Conservation (phyloP, 2,329 filamentous ascomycete genomes). For the Chaetomium sp. region DNA sequence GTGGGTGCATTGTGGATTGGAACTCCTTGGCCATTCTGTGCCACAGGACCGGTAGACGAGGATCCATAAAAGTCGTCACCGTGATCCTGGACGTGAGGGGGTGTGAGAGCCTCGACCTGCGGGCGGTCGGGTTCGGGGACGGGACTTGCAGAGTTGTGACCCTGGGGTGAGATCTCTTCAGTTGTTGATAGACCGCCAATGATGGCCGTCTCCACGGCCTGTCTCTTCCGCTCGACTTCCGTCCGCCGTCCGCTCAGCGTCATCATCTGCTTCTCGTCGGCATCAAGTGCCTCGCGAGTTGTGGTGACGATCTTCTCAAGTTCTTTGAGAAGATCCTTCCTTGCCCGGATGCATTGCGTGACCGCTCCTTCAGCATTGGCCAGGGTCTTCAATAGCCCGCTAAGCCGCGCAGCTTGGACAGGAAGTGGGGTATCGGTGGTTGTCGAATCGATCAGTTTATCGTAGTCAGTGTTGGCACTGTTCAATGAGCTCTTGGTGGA, state of each 20-base stretch:
- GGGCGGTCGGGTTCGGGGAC: slow-evolving; percentile 63
- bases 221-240: slow-evolving; percentile 74
- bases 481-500: slow-evolving; percentile 60
- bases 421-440: slow-evolving; percentile 69
- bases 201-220: slow-evolving; percentile 84
- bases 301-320: slow-evolving; percentile 75
- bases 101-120: slow-evolving; percentile 76
- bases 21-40: slow-evolving; percentile 18
- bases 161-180: slow-evolving; percentile 43
- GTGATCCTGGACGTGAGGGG: slow-evolving; percentile 55
- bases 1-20: slow-evolving; percentile 20
- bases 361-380: slow-evolving; percentile 85
- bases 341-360: slow-evolving; percentile 80
- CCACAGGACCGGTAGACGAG: slow-evolving; percentile 10
- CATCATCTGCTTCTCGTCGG: slow-evolving; percentile 61
- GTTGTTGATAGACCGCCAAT: slow-evolving; percentile 71
- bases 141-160: slow-evolving; percentile 38
- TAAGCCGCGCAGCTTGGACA: slow-evolving; percentile 84
- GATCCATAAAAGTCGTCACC: slow-evolving; percentile 22
- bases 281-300: slow-evolving; percentile 61
- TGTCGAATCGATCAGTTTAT: slow-evolving; percentile 69
- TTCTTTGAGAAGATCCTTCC: slow-evolving; percentile 67
- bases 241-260: slow-evolving; percentile 60
- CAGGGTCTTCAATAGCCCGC: slow-evolving; percentile 81
- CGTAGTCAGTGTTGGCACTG: slow-evolving; percentile 73